phyloP scores from a whole-genome alignment of 1,284 basidiomycete genomes.

The Cryptococcus wingfieldii region DNA sequence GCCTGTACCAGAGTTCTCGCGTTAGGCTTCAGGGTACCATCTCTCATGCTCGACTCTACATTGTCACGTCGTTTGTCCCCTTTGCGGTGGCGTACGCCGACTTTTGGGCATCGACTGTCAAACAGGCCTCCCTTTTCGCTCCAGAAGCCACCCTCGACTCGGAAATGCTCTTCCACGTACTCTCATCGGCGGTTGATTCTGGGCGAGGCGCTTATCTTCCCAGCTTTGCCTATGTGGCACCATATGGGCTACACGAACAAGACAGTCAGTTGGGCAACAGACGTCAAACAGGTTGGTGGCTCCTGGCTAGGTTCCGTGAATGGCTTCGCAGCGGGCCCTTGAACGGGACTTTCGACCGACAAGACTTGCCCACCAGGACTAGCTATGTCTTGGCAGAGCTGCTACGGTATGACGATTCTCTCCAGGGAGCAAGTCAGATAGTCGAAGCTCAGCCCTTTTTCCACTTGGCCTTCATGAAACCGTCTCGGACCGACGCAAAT shows the following conservation, averaged over 20 bases:
- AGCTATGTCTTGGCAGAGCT: constrained; percentile 19
- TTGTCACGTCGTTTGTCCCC: constrained; percentile 17
- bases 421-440: constrained; percentile 22
- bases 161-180: constrained; percentile 22
- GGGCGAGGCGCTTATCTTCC: constrained; percentile 21
- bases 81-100: constrained; percentile 11
- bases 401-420: constrained; percentile 20
- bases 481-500: not conserved
- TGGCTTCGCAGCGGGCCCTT: constrained; percentile 21
- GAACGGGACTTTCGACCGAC: not conserved
- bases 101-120: constrained; percentile 15
- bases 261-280: constrained; percentile 35
- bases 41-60: constrained; percentile 2
- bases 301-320: constrained; percentile 36
- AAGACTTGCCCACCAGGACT: constrained; percentile 12
- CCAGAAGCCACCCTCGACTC: not conserved
- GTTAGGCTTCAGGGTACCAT: constrained; percentile 7
- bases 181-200: constrained; percentile 12
- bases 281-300: constrained; percentile 38
- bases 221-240: constrained; percentile 28
- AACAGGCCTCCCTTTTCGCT: not conserved
- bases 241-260: constrained; percentile 40
- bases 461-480: constrained; percentile 20
- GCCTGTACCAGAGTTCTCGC: constrained; percentile 2
- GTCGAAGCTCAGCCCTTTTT: constrained; percentile 31